These are phyloP conservation scores for Ascocoryne sarcoides DNA, from an alignment of 2,329 filamentous ascomycete genomes.

Conservation along the genomic window DNA sequence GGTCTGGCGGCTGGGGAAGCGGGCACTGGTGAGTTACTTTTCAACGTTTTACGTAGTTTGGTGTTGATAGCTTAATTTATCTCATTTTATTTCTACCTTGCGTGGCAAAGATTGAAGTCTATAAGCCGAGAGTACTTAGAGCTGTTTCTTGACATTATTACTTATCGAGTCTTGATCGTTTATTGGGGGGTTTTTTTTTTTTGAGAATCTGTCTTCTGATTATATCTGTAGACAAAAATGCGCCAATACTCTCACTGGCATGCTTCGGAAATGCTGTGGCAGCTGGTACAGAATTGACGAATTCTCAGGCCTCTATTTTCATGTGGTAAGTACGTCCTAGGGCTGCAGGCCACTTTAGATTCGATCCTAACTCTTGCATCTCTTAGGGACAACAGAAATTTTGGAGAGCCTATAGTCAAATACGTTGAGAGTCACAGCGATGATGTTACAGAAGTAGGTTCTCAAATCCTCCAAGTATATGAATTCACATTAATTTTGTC, in stretches of 20 bases:
- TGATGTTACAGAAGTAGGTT: slow-evolving; percentile 50
- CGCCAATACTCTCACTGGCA: slow-evolving; percentile 56
- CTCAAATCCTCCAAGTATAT: not conserved
- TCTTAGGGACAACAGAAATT: slow-evolving; percentile 48
- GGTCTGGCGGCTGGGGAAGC: slow-evolving; percentile 35
- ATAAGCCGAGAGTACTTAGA: too few species aligned
- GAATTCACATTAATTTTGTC: slow-evolving; percentile 18
- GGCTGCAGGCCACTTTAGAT: not conserved
- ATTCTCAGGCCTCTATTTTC: slow-evolving; percentile 51
- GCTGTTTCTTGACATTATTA: too few species aligned
- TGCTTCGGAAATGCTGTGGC: slow-evolving; percentile 52
- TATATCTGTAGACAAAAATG: slow-evolving; percentile 32
- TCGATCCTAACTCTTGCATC: not conserved
- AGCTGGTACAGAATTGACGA: slow-evolving; percentile 63
- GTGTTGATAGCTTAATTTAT: too few species aligned
- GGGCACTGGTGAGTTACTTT: slow-evolving; percentile 29
- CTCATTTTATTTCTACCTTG: too few species aligned
- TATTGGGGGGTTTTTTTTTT: too few species aligned
- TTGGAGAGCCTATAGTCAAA: slow-evolving; percentile 38
- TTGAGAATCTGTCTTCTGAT: not conserved
- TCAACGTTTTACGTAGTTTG: too few species aligned
- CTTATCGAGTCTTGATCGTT: too few species aligned
- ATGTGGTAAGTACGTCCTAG: slow-evolving; percentile 42
- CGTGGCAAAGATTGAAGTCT: too few species aligned
- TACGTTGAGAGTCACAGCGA: slow-evolving; percentile 61